These are phyloP conservation scores for Neospermospora avenae DNA, from an alignment of 2,329 filamentous ascomycete species.

Conservation along the genomic window DNA sequence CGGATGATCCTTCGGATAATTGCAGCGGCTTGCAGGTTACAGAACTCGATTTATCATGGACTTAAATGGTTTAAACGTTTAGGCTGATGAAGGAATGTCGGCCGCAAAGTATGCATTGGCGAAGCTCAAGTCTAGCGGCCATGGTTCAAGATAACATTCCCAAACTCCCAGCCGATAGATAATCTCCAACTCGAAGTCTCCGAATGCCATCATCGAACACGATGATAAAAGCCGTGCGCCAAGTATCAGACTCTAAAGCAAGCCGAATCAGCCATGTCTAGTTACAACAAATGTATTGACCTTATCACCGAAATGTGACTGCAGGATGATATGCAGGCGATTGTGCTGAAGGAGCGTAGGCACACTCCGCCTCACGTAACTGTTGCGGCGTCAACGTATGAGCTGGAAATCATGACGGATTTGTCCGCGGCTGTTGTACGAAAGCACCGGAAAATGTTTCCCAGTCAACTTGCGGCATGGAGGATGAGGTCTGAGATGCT, in stretches of 20 bases:
- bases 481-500: not conserved
- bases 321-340: not conserved
- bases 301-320: constrained; percentile 5
- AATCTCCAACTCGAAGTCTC: no score
- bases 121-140: no score
- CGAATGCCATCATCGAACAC: no score
- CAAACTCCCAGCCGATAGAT: no score
- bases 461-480: not conserved
- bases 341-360: not conserved
- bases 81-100: no score
- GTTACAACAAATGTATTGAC: not conserved
- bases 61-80: no score
- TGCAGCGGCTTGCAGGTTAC: no score
- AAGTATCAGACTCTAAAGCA: not conserved
- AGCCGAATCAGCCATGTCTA: not conserved
- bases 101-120: no score
- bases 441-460: not conserved
- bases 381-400: not conserved
- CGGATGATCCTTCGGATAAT: no score
- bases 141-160: no score
- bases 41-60: no score
- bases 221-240: no score
- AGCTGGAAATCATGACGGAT: not conserved
- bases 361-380: not conserved
- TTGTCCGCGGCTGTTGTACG: not conserved